A percentile compares a stretch with the other conserved stretches of the same genome.
Conservation (phyloP, 1,139 yeast species). For the Suhomyces atakaporum region DNA sequence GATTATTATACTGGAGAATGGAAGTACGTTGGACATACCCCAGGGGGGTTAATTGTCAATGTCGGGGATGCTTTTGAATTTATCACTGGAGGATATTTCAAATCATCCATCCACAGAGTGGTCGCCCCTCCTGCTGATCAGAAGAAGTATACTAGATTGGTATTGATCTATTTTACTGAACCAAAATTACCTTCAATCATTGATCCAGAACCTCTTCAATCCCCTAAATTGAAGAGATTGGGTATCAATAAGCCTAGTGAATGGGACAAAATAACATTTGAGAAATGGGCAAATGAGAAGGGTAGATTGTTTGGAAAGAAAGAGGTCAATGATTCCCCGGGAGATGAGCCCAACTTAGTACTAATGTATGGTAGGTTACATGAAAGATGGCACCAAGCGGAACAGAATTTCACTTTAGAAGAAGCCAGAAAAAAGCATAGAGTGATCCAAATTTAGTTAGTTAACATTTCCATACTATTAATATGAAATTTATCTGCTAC, state of each 20-base stretch:
- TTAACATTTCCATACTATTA: too few relatives aligned
- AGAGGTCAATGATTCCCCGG: slow-evolving; percentile 19
- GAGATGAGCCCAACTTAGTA: slow-evolving; percentile 21
- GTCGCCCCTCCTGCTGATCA: slow-evolving; percentile 33
- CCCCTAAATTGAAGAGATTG: slow-evolving; percentile 15
- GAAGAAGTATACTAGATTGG: slow-evolving; percentile 24
- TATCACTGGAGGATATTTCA: slow-evolving; percentile 33
- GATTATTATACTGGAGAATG: slow-evolving; percentile 28
- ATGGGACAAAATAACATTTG: slow-evolving; percentile 21
- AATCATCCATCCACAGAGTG: slow-evolving; percentile 32
- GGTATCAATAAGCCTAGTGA: slow-evolving; percentile 17
- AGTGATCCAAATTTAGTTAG: slow-evolving; percentile 16
- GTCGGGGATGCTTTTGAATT: slow-evolving; percentile 33
- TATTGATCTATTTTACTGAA: slow-evolving; percentile 29
- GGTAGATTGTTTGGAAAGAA: slow-evolving; percentile 20
- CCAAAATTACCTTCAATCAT: slow-evolving; percentile 20
- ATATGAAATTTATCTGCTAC: too few relatives aligned
- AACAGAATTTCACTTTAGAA: slow-evolving; percentile 19
- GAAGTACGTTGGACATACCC: slow-evolving; percentile 31
- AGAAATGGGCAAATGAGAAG: slow-evolving; percentile 22
- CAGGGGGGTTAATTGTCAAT: slow-evolving; percentile 29
- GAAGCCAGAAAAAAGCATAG: slow-evolving; percentile 21
- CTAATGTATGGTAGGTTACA: slow-evolving; percentile 21
- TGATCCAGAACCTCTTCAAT: slow-evolving; percentile 21
- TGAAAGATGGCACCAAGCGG: slow-evolving; percentile 25